Percentiles rank a stretch among this genome's conserved stretches.
Conservation (phyloP, 768 basidiomycete genomes). For the Aureoboletus auriporus region DNA sequence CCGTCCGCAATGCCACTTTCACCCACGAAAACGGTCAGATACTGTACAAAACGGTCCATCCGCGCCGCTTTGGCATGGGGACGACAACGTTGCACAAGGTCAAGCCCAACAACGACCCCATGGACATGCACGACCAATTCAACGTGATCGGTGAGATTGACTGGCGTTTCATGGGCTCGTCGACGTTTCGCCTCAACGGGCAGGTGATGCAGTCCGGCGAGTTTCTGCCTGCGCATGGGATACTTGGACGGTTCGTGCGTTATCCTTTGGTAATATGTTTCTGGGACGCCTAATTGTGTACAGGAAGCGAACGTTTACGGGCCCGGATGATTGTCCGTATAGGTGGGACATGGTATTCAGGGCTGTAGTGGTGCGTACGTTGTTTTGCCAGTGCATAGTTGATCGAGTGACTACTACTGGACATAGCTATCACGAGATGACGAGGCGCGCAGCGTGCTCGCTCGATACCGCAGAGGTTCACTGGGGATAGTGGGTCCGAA, state of each 20-base stretch:
- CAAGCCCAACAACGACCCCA: conserved; percentile 16
- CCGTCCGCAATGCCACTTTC: conserved; percentile 22
- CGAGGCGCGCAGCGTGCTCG: conserved; percentile 8
- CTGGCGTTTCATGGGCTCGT: conserved; percentile 28
- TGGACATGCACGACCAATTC: conserved; percentile 28
- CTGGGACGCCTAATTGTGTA: background rate
- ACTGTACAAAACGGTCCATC: conserved; percentile 27
- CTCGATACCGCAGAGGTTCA: conserved; percentile 17
- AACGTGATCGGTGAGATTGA: conserved; percentile 32
- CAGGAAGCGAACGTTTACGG: conserved; percentile 30
- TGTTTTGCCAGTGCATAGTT: too few relatives aligned
- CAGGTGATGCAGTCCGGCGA: conserved; percentile 21
- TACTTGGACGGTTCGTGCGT: conserved; percentile 19
- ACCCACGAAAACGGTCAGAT: conserved; percentile 24
- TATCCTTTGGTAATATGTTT: too few relatives aligned
- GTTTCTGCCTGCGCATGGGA: conserved; percentile 23
- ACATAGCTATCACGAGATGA: conserved; percentile 21
- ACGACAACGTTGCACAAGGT: conserved; percentile 26
- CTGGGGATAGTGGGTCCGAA: conserved; percentile 19
- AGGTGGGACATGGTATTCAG: conserved; percentile 27
- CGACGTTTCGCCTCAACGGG: conserved; percentile 28
- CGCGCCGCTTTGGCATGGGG: conserved; percentile 3
- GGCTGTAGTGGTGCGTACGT: conserved; percentile 14
- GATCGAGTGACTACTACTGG: background rate
- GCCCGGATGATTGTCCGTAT: conserved; percentile 30